phyloP scores from a whole-genome alignment of 129 eudicot genomes.

The Ambrosia trifida region DNA sequence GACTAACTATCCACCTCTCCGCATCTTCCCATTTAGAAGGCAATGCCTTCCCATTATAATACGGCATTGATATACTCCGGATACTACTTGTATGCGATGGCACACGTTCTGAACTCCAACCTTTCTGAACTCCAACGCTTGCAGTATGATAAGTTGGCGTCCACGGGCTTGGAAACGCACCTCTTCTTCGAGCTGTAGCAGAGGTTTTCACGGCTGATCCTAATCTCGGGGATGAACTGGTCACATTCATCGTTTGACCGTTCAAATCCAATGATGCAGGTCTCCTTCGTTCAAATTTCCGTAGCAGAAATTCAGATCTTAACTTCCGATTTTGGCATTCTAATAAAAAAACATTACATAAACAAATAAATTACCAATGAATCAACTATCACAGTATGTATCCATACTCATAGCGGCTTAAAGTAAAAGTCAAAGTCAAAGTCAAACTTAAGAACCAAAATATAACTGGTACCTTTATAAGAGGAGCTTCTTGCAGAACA shows the following conservation, averaged over 20 bases:
- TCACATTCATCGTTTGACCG: conserved; percentile 38
- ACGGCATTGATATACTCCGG: conserved; percentile 52
- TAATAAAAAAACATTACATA: conserved; percentile 30
- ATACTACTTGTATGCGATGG: conserved; percentile 49
- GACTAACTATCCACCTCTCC: conserved; percentile 93
- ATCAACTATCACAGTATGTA: no score
- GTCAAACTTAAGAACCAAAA: conserved; percentile 4
- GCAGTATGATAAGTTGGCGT: conserved; percentile 62
- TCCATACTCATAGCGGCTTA: not conserved
- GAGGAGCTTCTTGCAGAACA: conserved; percentile 93
- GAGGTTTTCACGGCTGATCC: conserved; percentile 59
- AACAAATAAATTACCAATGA: not conserved
- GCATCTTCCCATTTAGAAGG: conserved; percentile 99
- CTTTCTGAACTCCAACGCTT: conserved; percentile 56
- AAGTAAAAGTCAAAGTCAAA: not conserved
- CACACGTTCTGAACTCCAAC: conserved; percentile 91
- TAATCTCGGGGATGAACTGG: conserved; percentile 63
- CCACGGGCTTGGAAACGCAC: conserved; percentile 73
- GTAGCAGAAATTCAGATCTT: conserved; percentile 53
- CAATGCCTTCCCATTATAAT: conserved; percentile 62
- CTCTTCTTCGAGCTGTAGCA: conserved; percentile 30
- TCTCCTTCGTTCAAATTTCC: conserved; percentile 58
- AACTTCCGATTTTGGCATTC: conserved; percentile 71
- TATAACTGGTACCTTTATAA: conserved; percentile 53
- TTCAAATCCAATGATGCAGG: conserved; percentile 77